Evolutionary conservation across 1,139 yeast species (phyloP).

Genomic region (Magnusiomyces fungicola): DNA sequence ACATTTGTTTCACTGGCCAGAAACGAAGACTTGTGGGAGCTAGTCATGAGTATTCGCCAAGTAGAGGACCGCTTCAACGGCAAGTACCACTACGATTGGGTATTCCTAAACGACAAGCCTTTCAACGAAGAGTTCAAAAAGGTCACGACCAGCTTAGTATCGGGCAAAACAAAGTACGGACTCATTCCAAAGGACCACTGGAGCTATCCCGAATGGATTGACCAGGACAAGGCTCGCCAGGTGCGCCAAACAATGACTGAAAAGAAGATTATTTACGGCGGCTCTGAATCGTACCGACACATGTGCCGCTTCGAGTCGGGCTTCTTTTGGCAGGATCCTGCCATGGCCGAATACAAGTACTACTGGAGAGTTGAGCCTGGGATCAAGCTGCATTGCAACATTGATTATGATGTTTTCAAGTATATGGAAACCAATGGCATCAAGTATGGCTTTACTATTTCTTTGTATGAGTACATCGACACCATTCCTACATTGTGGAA

Average conservation of each 20-base stretch:
- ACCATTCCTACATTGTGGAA: constrained; percentile 83
- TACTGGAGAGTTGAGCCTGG: constrained; percentile 98
- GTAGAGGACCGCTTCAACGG: constrained; percentile 68
- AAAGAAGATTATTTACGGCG: constrained; percentile 55
- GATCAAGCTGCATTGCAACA: constrained; percentile 70
- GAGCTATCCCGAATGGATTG: constrained; percentile 69
- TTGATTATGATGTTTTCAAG: constrained; percentile 77
- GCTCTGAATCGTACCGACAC: constrained; percentile 60
- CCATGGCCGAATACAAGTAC: constrained; percentile 67
- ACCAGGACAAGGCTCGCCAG: constrained; percentile 50
- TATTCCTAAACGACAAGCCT: constrained; percentile 62
- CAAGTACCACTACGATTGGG: constrained; percentile 65
- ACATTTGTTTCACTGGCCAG: constrained; percentile 70
- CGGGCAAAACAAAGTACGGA: constrained; percentile 63
- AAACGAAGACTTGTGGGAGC: constrained; percentile 53
- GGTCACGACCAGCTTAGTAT: constrained; percentile 40
- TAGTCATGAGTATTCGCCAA: constrained; percentile 52
- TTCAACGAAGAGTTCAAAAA: constrained; percentile 47
- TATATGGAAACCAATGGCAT: constrained; percentile 73
- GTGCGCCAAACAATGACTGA: constrained; percentile 44
- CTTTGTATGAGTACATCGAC: constrained; percentile 74
- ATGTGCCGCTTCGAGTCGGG: constrained; percentile 96
- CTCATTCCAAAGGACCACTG: constrained; percentile 62
- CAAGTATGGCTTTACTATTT: constrained; percentile 72
- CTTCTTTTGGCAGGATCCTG: constrained; percentile 75